A percentile compares a stretch with the other conserved stretches of the same genome.
Conservation (phyloP, 2,329 filamentous ascomycete species). For the Diaporthe vexans region DNA sequence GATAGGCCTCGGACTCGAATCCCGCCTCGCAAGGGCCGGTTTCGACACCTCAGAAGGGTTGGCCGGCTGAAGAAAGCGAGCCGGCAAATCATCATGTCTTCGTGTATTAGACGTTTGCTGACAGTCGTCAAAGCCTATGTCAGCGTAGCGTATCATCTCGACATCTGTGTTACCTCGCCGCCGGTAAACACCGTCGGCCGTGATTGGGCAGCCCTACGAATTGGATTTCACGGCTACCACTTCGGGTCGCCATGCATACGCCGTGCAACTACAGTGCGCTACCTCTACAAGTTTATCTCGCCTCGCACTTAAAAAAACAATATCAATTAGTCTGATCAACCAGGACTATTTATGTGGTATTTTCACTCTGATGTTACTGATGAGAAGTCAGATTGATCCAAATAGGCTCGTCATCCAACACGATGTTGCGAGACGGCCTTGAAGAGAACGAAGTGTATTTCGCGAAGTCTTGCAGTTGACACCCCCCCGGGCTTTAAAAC, state of each 20-base stretch:
- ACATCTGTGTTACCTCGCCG: neutral
- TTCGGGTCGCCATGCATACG: neutral
- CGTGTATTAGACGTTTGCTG: neutral
- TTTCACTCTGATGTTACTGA: neutral
- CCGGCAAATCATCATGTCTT: neutral
- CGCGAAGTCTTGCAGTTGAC: neutral
- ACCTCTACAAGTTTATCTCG: neutral
- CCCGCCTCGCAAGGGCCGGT: neutral
- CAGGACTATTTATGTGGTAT: neutral
- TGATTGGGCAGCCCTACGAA: constrained; percentile 5
- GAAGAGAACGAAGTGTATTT: neutral
- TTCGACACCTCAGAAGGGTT: neutral
- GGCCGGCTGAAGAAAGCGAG: neutral
- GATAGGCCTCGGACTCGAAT: neutral
- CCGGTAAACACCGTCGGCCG: neutral
- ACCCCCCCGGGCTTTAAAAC: neutral
- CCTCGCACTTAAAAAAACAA: too few species aligned
- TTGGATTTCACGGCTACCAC: constrained; percentile 19
- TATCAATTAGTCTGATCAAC: neutral
- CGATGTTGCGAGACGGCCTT: neutral
- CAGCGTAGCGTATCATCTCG: neutral
- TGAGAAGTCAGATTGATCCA: neutral
- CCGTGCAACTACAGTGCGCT: neutral
- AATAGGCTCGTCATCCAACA: neutral
- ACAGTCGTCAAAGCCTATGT: neutral